Base-by-base conservation (phyloP, 345 rosid genomes). In the Gossypium bickii region DNA sequence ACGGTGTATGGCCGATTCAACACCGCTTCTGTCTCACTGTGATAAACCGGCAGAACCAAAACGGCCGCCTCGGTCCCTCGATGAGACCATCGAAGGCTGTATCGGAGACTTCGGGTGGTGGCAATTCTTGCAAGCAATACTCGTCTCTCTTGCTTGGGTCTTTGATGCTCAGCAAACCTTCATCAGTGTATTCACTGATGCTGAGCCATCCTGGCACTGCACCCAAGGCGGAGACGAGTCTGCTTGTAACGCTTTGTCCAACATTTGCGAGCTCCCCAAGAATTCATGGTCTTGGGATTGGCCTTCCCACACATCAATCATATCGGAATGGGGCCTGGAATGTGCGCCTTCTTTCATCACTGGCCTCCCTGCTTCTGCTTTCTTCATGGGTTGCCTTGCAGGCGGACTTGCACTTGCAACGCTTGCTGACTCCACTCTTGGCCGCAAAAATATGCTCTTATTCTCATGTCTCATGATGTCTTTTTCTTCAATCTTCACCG, bases 111-210 rank as follows among this genome's bases (percentile, higher is more conserved):
- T 88, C 53, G 82, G 88, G 29, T 72, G 78, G 81, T 70, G 74
- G 2, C 87, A 85, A 68, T 73, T 85, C 20, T 6, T 84, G 17
- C 93, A 91, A 72, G 80, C 82, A 12, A 5, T 81, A 38, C 80
- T 91, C 2, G 90, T 91, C 24, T 89, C 92, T 0, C 65, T 85
- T 24, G 80, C 92, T 2, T 71, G 81, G 81, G 20, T 81, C 62
- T 91, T 91, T 27, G 92, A 89, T 43, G 81, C 90, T 1, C 87
- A 91, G 7, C 97, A 91, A 49, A 80, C 89, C 16, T 89, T 91
- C 79, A 81, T 89, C 24, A 86, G 81, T 25, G 85, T 91, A 49
- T 91, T 86, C 83, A 83, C 97, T 1, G 92, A 91, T 66, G 79
- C 86, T 0, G 80, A 78, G 17, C 90, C 92, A 2, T 49, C 86